Evolutionary conservation across 2,329 filamentous ascomycete species (phyloP).

Genomic region (Ascochyta rabiei): DNA sequence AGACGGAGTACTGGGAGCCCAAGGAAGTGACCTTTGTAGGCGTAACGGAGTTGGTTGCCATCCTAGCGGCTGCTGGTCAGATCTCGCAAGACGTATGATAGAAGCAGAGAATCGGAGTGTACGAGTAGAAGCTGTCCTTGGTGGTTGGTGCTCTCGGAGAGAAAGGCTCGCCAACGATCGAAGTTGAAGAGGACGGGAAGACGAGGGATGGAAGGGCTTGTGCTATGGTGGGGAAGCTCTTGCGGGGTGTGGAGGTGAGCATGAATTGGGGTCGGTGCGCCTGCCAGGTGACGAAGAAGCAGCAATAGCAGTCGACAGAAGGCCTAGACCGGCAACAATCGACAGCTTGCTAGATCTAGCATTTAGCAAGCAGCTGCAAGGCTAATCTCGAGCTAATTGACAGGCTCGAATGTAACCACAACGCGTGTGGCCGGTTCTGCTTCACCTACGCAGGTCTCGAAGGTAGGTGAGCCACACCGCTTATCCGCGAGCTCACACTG

Average conservation of each 20-base stretch:
- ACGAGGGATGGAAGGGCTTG: background rate
- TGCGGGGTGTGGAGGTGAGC: conserved; percentile 8
- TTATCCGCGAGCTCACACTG: conserved; percentile 14
- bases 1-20: conserved; percentile 28
- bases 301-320: background rate
- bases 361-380: conserved; percentile 2
- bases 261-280: conserved; percentile 7
- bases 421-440: background rate
- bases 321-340: background rate
- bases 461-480: conserved; percentile 7
- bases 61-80: background rate
- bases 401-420: background rate
- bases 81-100: background rate
- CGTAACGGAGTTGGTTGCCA: conserved; percentile 1
- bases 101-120: background rate
- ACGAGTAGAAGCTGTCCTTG: background rate
- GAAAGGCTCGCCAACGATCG: background rate
- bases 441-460: conserved; percentile 15
- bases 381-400: background rate
- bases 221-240: conserved; percentile 9
- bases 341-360: background rate
- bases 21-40: conserved; percentile 27
- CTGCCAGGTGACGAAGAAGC: conserved; percentile 5
- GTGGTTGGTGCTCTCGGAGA: background rate
- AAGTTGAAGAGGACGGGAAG: background rate